Percentiles rank a stretch among this genome's conserved stretches.
Evolutionary conservation across 495 filamentous ascomycete genomes (phyloP).

Genomic region (Penicillium turbatum): DNA sequence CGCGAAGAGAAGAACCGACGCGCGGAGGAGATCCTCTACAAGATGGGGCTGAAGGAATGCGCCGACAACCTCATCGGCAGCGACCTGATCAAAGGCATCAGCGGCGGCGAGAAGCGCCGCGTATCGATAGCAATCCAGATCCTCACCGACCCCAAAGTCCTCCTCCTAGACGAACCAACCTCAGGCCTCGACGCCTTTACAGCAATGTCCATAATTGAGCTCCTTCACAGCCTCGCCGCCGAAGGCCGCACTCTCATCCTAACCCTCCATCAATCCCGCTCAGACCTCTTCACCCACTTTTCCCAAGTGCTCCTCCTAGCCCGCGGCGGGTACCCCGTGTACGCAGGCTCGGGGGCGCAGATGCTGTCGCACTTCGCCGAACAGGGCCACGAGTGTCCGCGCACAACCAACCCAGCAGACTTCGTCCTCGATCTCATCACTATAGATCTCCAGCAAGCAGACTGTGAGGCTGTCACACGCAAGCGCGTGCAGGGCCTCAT

Average conservation of each 20-base stretch:
- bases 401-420: slow-evolving; percentile 68
- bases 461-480: slow-evolving; percentile 54
- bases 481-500: slow-evolving; percentile 57
- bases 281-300: slow-evolving; percentile 66
- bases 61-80: slow-evolving; percentile 69
- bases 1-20: slow-evolving; percentile 56
- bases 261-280: slow-evolving; percentile 72
- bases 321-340: slow-evolving; percentile 61
- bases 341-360: slow-evolving; percentile 56
- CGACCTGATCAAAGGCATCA: slow-evolving; percentile 69
- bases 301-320: slow-evolving; percentile 66
- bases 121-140: slow-evolving; percentile 74
- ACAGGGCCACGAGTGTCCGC: slow-evolving; percentile 59
- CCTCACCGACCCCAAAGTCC: slow-evolving; percentile 63
- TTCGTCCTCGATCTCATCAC: slow-evolving; percentile 74
- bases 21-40: slow-evolving; percentile 66
- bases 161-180: slow-evolving; percentile 71
- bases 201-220: slow-evolving; percentile 68
- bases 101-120: slow-evolving; percentile 70
- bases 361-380: slow-evolving; percentile 62
- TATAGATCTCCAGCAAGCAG: slow-evolving; percentile 60
- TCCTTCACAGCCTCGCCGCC: slow-evolving; percentile 61
- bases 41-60: slow-evolving; percentile 73
- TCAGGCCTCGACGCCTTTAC: slow-evolving; percentile 74
- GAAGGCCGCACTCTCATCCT: slow-evolving; percentile 70